Percentiles rank a stretch among this genome's conserved stretches.
phyloP scores from a whole-genome alignment of 805 yeast species.

The Monosporozyma aerobia region DNA sequence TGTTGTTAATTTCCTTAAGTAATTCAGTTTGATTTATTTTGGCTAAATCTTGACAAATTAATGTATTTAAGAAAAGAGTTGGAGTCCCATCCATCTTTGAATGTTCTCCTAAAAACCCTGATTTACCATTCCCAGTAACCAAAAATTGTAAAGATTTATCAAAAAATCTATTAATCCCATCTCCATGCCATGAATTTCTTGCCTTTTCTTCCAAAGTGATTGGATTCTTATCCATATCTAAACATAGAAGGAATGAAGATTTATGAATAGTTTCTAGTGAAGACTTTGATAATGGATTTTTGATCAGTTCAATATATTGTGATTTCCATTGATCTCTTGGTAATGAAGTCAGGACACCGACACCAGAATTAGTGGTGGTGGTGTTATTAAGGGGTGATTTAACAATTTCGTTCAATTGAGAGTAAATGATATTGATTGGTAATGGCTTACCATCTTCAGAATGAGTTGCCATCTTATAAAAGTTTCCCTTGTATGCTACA shows the following conservation, averaged over 20 bases:
- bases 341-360: slow-evolving; percentile 75
- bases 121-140: slow-evolving; percentile 70
- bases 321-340: slow-evolving; percentile 77
- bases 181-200: slow-evolving; percentile 88
- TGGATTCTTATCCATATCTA: slow-evolving; percentile 60
- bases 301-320: slow-evolving; percentile 47
- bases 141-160: slow-evolving; percentile 88
- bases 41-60: slow-evolving; percentile 47
- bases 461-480: slow-evolving; percentile 68
- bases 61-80: slow-evolving; percentile 78
- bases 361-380: slow-evolving; percentile 32
- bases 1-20: background rate
- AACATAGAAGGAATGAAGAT: slow-evolving; percentile 70
- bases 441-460: slow-evolving; percentile 31
- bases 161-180: slow-evolving; percentile 80
- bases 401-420: slow-evolving; percentile 51
- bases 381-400: background rate
- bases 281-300: slow-evolving; percentile 51
- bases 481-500: slow-evolving; percentile 67
- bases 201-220: slow-evolving; percentile 76
- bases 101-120: slow-evolving; percentile 95
- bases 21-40: slow-evolving; percentile 35
- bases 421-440: slow-evolving; percentile 40
- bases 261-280: slow-evolving; percentile 62
- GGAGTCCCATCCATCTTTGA: slow-evolving; percentile 98